Percentiles rank a stretch among this genome's conserved stretches.
phyloP scores from a whole-genome alignment of 2,329 filamentous ascomycete species.

The Exophiala aquamarina region DNA sequence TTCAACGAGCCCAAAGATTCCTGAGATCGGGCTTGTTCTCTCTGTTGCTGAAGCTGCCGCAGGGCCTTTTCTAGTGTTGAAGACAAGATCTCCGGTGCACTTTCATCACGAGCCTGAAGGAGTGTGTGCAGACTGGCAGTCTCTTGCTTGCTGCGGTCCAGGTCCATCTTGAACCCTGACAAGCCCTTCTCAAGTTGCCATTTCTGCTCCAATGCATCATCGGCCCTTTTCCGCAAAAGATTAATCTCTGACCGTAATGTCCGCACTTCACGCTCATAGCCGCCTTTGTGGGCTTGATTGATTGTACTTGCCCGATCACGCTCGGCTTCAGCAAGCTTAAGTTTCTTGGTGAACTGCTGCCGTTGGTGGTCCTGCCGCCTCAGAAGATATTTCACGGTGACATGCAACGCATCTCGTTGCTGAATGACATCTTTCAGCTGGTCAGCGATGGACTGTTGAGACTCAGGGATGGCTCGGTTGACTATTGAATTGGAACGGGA shows the following conservation, averaged over 20 bases:
- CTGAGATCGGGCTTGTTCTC: constrained; percentile 54
- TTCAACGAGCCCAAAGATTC: constrained; percentile 72
- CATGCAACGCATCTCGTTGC: constrained; percentile 89
- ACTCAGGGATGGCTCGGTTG: constrained; percentile 55
- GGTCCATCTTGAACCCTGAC: constrained; percentile 87
- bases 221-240: constrained; percentile 77
- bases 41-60: constrained; percentile 67
- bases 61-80: constrained; percentile 72
- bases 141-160: constrained; percentile 92
- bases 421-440: constrained; percentile 88
- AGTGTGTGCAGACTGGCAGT: constrained; percentile 78
- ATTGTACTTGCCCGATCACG: constrained; percentile 65
- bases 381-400: constrained; percentile 79
- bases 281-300: constrained; percentile 66
- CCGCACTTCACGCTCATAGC: constrained; percentile 81
- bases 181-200: constrained; percentile 94
- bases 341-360: constrained; percentile 77
- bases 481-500: constrained; percentile 58
- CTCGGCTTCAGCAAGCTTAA: constrained; percentile 73
- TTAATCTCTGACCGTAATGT: constrained; percentile 82
- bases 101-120: constrained; percentile 78
- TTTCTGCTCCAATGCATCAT: constrained; percentile 92
- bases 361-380: constrained; percentile 83
- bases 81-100: constrained; percentile 63
- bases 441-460: constrained; percentile 70